Base-by-base conservation (phyloP, 2,329 filamentous ascomycete species). In the Paecilomyces fulvus region DNA sequence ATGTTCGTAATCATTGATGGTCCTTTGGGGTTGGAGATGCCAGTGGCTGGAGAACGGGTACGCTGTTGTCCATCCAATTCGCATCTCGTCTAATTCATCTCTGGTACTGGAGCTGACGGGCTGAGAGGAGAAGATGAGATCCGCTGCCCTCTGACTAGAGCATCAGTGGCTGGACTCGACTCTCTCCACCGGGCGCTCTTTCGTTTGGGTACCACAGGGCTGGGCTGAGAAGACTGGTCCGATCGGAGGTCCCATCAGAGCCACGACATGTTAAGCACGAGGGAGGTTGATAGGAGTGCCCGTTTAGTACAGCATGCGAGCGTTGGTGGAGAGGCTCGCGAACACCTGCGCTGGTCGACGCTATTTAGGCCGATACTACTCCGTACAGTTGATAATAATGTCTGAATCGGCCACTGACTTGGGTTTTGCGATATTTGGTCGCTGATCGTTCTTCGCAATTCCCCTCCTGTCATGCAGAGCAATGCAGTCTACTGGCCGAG, bases 101-200 rank as follows among this genome's bases (percentile, higher is more conserved):
- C n/a, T 43, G 14, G 37, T 43, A 43, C 37, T 8, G 37, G 37
- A 17, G 37, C 37, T 43, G 37, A 43, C 37, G n/a, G 37, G 37
- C 37, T 17, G 37, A 7, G 12, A 37, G 33, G 33, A 37, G 33
- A 37, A n/a, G n/a, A 43, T 9, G 37, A 43, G 37, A 43, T 43
- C 37, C 37, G n/a, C 37, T 43, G 25, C n/a, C 14, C 17, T 17
- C 8, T 20, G 9, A 20, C 37, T 43, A 43, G 14, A 43, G 33
- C 14, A n/a, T 7, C 14, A 8, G 37, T 43, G 37, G 37, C 37
- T 43, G 37, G 37, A n/a, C 5, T 43, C 37, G 30, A 11, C 28
- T n/a, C 30, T 46, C 21, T 49, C 43, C 37, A 58, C 55, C 12
- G 57, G 55, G 9, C 51, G 54, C 12, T n/a, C 37, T 28, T 28